Evolutionary conservation across 106 monocot genomes (phyloP).

Genomic region (Gastrodia elata): DNA sequence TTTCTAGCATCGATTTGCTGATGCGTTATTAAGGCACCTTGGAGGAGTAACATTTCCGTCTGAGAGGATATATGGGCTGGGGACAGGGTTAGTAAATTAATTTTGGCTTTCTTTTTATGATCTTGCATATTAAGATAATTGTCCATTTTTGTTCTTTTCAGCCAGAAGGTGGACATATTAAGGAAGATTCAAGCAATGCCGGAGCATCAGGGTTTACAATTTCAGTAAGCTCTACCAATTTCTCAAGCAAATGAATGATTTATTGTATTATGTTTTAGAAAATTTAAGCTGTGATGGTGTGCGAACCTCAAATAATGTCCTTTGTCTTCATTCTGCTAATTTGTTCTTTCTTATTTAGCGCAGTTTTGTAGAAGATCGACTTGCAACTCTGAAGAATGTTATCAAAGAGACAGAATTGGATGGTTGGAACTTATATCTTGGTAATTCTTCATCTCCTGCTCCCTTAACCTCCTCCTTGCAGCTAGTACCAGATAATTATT

Average conservation of each 20-base stretch:
- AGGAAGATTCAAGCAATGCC: conserved; percentile 71
- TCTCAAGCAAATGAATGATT: background rate
- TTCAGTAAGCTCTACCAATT: conserved; percentile 58
- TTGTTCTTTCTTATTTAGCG: background rate
- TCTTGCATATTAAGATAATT: background rate
- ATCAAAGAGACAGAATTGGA: conserved; percentile 76
- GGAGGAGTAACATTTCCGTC: conserved; percentile 74
- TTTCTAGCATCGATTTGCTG: conserved; percentile 81
- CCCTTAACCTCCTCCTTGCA: background rate
- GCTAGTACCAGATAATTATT: background rate
- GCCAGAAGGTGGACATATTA: conserved; percentile 85
- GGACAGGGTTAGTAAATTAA: conserved; percentile 66
- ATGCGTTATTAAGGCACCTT: conserved; percentile 64
- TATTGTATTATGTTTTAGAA: background rate
- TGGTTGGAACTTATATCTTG: conserved; percentile 87
- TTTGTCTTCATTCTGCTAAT: background rate
- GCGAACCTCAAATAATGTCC: too few relatives aligned
- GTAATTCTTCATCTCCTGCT: conserved; percentile 27
- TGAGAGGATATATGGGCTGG: conserved; percentile 84
- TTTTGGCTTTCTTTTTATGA: background rate
- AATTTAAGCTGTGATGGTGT: too few relatives aligned
- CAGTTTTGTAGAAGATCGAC: conserved; percentile 95
- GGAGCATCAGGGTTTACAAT: conserved; percentile 52
- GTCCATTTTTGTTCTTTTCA: conserved; percentile 19
- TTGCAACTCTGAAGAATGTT: conserved; percentile 87